A percentile compares a stretch with the other conserved stretches of the same genome.
Evolutionary conservation across 352 stramenopile species (phyloP).

Genomic region (Blastocystis sp.): DNA sequence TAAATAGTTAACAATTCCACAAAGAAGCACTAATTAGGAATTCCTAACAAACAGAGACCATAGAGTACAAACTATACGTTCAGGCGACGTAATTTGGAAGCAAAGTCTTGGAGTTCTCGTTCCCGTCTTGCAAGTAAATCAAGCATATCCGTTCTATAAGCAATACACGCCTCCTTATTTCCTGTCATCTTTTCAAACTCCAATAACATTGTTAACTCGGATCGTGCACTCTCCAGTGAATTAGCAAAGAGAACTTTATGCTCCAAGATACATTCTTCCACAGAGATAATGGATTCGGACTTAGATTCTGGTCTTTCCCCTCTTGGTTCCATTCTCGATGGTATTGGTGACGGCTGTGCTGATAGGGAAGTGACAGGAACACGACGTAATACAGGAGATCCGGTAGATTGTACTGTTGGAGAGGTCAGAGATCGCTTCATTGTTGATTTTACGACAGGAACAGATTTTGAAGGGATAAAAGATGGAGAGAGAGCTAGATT

Average conservation of each 20-base stretch:
- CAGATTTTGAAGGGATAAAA: background rate
- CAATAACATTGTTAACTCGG: conserved; percentile 1
- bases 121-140: background rate
- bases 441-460: background rate
- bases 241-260: conserved; percentile 23
- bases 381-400: background rate
- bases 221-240: background rate
- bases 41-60: background rate
- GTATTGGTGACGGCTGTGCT: background rate
- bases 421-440: background rate
- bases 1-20: no score
- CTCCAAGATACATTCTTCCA: conserved; percentile 26
- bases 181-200: conserved; percentile 6
- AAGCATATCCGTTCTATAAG: background rate
- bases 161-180: background rate
- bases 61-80: background rate
- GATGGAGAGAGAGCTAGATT: background rate
- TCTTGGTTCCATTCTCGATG: background rate
- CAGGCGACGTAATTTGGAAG: conserved; percentile 3
- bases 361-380: background rate
- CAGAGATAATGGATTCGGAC: background rate
- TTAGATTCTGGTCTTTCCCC: background rate
- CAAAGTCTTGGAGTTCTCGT: background rate
- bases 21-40: no score
- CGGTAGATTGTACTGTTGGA: background rate